These are phyloP conservation scores for Triticum aestivum DNA, from an alignment of 176 grass and related monocot species.

Conservation along the genomic window DNA sequence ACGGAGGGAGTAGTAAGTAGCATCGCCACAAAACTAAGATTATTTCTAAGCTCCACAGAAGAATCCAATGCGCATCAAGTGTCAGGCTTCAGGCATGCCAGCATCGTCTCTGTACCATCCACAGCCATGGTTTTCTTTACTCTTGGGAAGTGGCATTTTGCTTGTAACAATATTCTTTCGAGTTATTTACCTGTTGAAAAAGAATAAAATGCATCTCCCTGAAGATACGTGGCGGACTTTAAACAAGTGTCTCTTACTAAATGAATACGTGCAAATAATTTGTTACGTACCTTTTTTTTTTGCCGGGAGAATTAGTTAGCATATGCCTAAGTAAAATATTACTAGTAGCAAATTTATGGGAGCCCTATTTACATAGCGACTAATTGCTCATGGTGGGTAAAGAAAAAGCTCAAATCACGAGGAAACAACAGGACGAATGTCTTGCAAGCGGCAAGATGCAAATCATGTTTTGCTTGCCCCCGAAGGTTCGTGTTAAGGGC, in stretches of 20 bases:
- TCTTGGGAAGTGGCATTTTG: neutral
- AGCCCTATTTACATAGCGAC: too few species aligned
- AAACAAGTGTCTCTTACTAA: too few species aligned
- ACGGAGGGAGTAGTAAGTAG: too few species aligned
- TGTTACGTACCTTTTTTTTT: too few species aligned
- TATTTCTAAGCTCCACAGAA: neutral
- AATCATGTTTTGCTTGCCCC: neutral
- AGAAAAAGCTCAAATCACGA: neutral
- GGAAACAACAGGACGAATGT: neutral
- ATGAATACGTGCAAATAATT: too few species aligned
- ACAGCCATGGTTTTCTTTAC: neutral
- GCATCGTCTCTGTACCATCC: neutral
- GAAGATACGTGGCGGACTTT: neutral
- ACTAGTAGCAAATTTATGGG: too few species aligned
- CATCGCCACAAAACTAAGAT: neutral
- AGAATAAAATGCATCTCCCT: neutral
- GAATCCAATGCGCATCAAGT: neutral
- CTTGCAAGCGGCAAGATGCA: neutral
- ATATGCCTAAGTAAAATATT: too few species aligned
- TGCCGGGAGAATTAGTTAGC: too few species aligned
- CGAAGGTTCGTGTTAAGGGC: neutral
- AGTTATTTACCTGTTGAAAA: too few species aligned
- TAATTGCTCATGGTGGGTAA: too few species aligned
- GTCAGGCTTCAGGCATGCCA: too few species aligned
- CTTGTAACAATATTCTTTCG: too few species aligned